Evolutionary conservation across 768 basidiomycete species (phyloP).

Genomic region (Holtermanniella nyarrowii): DNA sequence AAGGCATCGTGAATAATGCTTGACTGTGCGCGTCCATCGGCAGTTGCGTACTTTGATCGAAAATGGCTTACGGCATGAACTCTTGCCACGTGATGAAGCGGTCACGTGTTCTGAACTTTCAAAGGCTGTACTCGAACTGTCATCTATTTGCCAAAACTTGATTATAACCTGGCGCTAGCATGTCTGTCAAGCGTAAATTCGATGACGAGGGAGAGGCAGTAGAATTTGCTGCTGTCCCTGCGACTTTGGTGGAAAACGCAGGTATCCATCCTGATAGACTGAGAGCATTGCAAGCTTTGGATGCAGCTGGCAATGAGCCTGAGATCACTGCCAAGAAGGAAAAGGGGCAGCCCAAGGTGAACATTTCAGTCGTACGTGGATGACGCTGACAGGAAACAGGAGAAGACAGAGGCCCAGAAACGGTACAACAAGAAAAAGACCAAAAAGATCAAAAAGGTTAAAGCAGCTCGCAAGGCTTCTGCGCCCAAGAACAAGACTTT

Average conservation of each 20-base stretch:
- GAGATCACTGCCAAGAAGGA: not conserved
- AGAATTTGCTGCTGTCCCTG: not conserved
- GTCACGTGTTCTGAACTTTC: too few species aligned
- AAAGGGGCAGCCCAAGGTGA: slow-evolving; percentile 8
- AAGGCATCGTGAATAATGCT: slow-evolving; percentile 31
- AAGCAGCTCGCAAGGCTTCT: slow-evolving; percentile 24
- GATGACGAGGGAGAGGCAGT: too few species aligned
- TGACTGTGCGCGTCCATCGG: too few species aligned
- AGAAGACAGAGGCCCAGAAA: slow-evolving; percentile 61
- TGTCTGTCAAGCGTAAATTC: slow-evolving; percentile 12
- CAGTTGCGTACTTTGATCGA: too few species aligned
- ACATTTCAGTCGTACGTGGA: not conserved
- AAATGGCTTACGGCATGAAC: too few species aligned
- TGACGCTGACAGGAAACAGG: not conserved
- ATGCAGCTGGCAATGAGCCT: not conserved
- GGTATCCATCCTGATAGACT: slow-evolving; percentile 5
- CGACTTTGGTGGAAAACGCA: not conserved
- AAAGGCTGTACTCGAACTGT: slow-evolving; percentile 8
- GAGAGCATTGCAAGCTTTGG: not conserved
- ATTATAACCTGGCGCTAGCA: not conserved
- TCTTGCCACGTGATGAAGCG: too few species aligned
- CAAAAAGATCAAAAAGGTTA: slow-evolving; percentile 50
- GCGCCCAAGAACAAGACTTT: slow-evolving; percentile 26
- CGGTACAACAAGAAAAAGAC: slow-evolving; percentile 66
- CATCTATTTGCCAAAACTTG: not conserved